A percentile compares a stretch with the other conserved stretches of the same genome.
phyloP scores from a whole-genome alignment of 208 protist species.

The Trichomonas vaginalis region DNA sequence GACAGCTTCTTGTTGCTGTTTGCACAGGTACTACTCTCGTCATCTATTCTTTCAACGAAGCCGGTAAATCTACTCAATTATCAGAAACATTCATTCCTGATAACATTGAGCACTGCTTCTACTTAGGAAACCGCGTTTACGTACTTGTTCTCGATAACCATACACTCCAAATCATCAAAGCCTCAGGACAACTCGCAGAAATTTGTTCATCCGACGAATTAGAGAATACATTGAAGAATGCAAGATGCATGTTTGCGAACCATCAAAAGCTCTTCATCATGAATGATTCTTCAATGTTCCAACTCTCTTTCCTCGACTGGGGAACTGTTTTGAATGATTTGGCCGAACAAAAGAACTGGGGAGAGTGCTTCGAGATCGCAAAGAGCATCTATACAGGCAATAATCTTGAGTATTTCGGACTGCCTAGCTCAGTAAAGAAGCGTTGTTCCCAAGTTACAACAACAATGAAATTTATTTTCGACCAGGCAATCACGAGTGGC shows the following conservation, averaged over 20 bases:
- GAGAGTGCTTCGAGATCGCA: background rate
- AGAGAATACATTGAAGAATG: background rate
- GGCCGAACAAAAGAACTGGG: background rate
- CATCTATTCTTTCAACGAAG: background rate
- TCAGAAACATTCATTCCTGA: background rate
- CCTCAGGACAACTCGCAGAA: background rate
- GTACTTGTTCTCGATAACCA: background rate
- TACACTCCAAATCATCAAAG: background rate
- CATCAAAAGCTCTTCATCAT: background rate
- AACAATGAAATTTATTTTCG: background rate
- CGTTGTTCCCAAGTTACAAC: background rate
- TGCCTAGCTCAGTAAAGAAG: background rate
- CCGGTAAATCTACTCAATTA: background rate
- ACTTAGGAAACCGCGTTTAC: background rate
- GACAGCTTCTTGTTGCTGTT: background rate
- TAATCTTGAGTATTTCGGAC: background rate
- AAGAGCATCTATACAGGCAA: background rate
- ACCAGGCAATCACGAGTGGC: background rate
- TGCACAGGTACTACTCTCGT: background rate
- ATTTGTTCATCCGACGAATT: background rate
- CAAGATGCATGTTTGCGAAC: background rate
- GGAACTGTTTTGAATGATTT: background rate
- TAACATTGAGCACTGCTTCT: background rate
- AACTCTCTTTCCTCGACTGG: background rate
- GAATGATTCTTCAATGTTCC: background rate